These are phyloP conservation scores for Ganoderma lingzhi DNA, from an alignment of 1,284 basidiomycete genomes.

Conservation along the genomic window DNA sequence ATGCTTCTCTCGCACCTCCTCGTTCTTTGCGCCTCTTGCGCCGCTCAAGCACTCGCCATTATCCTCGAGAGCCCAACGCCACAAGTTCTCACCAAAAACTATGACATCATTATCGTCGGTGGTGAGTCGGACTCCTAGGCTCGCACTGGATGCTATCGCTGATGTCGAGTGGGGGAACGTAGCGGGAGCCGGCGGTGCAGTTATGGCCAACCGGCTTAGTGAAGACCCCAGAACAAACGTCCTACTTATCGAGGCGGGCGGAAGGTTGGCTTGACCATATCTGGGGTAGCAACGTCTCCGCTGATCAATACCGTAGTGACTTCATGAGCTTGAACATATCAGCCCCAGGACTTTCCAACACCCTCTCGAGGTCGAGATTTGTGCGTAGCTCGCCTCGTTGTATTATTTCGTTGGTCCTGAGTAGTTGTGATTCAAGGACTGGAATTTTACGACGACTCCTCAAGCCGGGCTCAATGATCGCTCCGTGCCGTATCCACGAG, in stretches of 20 bases:
- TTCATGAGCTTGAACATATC: constrained; percentile 16
- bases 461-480: constrained; percentile 22
- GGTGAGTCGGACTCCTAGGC: constrained; percentile 22
- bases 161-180: background rate
- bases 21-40: background rate
- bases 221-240: constrained; percentile 32
- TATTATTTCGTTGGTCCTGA: background rate
- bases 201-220: constrained; percentile 39
- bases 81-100: constrained; percentile 12
- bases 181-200: constrained; percentile 34
- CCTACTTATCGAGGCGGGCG: constrained; percentile 41
- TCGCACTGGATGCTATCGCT: background rate
- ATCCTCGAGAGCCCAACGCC: constrained; percentile 10
- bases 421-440: constrained; percentile 1
- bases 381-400: background rate
- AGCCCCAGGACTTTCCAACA: constrained; percentile 4
- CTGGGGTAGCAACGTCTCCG: background rate
- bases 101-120: constrained; percentile 28
- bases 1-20: background rate
- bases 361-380: constrained; percentile 12
- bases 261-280: constrained; percentile 10
- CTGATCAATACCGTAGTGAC: constrained; percentile 7
- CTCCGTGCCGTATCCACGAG: constrained; percentile 24
- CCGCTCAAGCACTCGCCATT: background rate
- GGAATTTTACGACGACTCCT: constrained; percentile 30